These are phyloP conservation scores for Eustoma russellianum DNA, from an alignment of 257 asterid genomes.

Conservation along the genomic window DNA sequence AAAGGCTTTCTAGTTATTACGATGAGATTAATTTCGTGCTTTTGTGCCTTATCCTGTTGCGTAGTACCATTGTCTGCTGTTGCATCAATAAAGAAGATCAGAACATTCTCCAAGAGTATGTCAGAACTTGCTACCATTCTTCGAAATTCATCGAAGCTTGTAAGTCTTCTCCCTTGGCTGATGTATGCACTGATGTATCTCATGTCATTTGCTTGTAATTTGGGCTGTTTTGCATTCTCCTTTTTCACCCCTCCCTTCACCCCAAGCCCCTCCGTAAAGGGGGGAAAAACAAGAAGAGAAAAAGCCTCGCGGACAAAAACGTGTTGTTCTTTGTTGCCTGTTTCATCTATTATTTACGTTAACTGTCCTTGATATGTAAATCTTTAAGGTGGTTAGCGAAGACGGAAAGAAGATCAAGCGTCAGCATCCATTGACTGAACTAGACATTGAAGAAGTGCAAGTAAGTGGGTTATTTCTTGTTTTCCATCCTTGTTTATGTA, in stretches of 20 bases:
- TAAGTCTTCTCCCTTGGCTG: constrained; percentile 17
- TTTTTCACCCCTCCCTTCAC: not conserved
- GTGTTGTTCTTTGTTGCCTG: not conserved
- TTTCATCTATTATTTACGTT: not conserved
- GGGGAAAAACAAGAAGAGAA: no score
- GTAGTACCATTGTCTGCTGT: constrained; percentile 77
- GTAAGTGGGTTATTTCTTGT: constrained; percentile 28
- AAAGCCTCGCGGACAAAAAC: not conserved
- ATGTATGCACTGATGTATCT: not conserved
- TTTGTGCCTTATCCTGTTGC: constrained; percentile 1
- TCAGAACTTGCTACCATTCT: constrained; percentile 64
- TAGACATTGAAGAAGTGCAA: constrained; percentile 80
- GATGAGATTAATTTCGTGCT: no score
- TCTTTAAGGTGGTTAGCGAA: constrained; percentile 61
- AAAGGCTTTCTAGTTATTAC: no score
- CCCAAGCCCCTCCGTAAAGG: no score
- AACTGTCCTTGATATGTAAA: constrained; percentile 2
- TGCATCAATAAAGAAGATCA: constrained; percentile 76
- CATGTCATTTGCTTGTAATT: not conserved
- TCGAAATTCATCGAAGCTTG: constrained; percentile 59
- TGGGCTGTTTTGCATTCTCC: not conserved
- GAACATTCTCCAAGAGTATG: constrained; percentile 40
- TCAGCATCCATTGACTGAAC: constrained; percentile 48
- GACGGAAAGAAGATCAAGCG: constrained; percentile 83
- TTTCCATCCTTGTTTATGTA: not conserved